Evolutionary conservation across 768 basidiomycete genomes (phyloP), one percentile per base, ranked within the genome.

Genomic region (Tulasnella sp.): DNA sequence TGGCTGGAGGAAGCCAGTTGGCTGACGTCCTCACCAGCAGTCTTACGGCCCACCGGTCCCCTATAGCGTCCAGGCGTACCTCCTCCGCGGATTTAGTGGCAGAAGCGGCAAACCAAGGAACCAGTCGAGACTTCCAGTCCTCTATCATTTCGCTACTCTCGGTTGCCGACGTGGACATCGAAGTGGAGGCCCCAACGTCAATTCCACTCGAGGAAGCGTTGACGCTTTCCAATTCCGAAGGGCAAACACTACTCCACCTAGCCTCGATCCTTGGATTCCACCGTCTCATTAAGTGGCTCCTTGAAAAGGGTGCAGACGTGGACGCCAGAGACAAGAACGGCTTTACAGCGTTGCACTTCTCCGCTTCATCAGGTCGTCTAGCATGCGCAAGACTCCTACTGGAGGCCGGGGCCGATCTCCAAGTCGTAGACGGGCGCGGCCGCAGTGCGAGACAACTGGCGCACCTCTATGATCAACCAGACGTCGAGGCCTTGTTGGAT

Each of bases 261-360:
- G 92, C 96, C 1, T 87, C 90, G 6, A 91, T 94, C 82, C 89
- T 96, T 77, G 91, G 91, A 40, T 93, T 94, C 83, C 85, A 89
- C 11, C 85, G 89, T 6, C 88, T 99, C 42, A 88, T 91, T 23
- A 82, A 86, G 69, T 94, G 93, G 85, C 86, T 99, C 77, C 85
- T 97, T 77, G 84, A 86, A 5, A 92, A 89, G 75, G 89, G 88
- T 9, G 90, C 92, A 48, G 94, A 96, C 82, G 80, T 96, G 75
- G 95, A 99, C 82, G 88, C 87, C 18, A 90, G 94, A 72, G 98
- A 99, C 84, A 87, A 89, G 71, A 97, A 95, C 83, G 97, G 97
- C 18, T 94, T 88, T 83, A 99, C 96, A 0, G 90, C 98, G 0
- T 85, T 98, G 44, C 93, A 96, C 84, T 92, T 96, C 81, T 93